These are phyloP conservation scores for Termitomyces sp. DNA, from an alignment of 768 basidiomycete genomes.

Conservation along the genomic window DNA sequence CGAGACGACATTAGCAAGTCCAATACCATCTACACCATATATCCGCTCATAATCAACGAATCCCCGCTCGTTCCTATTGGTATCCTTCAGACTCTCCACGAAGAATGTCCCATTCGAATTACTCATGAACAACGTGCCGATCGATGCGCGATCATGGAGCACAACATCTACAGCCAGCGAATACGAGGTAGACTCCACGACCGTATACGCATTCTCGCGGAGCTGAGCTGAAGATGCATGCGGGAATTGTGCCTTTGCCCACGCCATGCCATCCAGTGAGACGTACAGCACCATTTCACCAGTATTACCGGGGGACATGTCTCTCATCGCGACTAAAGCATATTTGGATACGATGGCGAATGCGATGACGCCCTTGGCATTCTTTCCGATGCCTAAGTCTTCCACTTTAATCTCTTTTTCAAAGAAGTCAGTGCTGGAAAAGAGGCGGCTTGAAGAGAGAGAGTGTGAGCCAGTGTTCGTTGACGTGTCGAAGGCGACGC, in stretches of 20 bases:
- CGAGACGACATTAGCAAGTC: constrained; percentile 81
- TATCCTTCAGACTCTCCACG: constrained; percentile 85
- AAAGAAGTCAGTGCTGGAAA: constrained; percentile 87
- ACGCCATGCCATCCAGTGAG: constrained; percentile 74
- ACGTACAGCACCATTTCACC: constrained; percentile 88
- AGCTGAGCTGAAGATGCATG: constrained; percentile 78
- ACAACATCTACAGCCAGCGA: constrained; percentile 95
- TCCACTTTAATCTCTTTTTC: constrained; percentile 58
- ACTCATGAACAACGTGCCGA: constrained; percentile 93
- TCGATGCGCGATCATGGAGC: constrained; percentile 55
- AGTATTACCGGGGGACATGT: constrained; percentile 46
- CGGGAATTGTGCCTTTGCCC: constrained; percentile 91
- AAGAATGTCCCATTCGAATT: constrained; percentile 97
- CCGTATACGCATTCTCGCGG: constrained; percentile 91
- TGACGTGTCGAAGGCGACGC: constrained; percentile 78
- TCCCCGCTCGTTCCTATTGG: constrained; percentile 84
- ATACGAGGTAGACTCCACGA: constrained; percentile 91
- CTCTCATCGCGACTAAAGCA: constrained; percentile 86
- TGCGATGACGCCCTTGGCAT: constrained; percentile 86
- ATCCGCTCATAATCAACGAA: constrained; percentile 93
- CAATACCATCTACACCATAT: constrained; percentile 86
- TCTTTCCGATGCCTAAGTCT: constrained; percentile 82
- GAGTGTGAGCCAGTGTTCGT: constrained; percentile 44
- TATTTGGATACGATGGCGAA: constrained; percentile 93
- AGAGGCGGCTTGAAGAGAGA: constrained; percentile 68